Base-by-base conservation (phyloP, 2,329 filamentous ascomycete species). In the Ascosphaera aggregata region DNA sequence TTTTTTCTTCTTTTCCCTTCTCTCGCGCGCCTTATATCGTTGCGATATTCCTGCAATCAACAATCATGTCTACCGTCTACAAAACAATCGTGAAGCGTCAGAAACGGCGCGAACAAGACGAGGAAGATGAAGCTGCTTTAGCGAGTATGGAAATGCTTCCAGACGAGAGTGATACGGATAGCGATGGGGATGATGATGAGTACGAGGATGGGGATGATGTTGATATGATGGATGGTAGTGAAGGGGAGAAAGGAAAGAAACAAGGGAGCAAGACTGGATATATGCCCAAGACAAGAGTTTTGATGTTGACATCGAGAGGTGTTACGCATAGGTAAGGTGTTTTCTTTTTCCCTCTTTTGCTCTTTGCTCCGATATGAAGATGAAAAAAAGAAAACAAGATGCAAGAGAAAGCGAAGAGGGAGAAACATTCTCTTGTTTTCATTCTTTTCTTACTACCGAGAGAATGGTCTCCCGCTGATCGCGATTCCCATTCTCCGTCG, bases 231-330 rank as follows among this genome's bases (percentile, higher is more conserved):
- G 39, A 41, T 34, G 47, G 50, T 38, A 58, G 57, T 35, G 41
- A 46, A 22, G 40, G 66, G 61, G 54, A 77, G 67, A 59, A 77
- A 74, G 54, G 76, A 71, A 62, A 73, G 76, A 58, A 66, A 31
- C 46, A 49, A 37, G 50, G 54, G 31, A 15, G 16, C n/a, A 24
- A 39, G 32, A 36, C 40, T 7, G 42, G 46, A 34, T 45, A 36
- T 38, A 57, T 60, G 54, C 56, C 60, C 19, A 61, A 62, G 44
- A 60, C 60, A 48, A 60, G 84, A 50, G 80, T 95, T 39, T 65
- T 98, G 46, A 85, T 95, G 51, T 67, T 98, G 49, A 89, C 81
- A 18, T 94, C 85, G 18, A 69, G 89, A 63, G 89, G 89, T 45
- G 81, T 95, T 39, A 93, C 86, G 24, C 84, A 80, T 59, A 71